phyloP scores from a whole-genome alignment of 2,329 filamentous ascomycete genomes.

The Aspergillus ibericus region DNA sequence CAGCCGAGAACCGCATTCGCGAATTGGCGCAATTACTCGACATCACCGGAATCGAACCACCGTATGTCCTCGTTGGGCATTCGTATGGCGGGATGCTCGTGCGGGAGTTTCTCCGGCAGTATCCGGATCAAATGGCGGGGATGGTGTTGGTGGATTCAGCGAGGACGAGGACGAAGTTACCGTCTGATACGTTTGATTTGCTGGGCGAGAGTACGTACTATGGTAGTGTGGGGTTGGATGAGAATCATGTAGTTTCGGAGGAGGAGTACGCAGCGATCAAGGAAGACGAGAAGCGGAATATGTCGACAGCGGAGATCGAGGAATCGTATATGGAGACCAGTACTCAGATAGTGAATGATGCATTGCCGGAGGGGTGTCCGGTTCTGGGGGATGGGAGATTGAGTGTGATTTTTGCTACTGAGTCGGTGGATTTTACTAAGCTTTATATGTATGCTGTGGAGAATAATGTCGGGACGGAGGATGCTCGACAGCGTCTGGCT shows the following conservation, averaged over 20 bases:
- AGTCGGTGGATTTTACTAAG: not conserved
- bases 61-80: not conserved
- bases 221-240: not conserved
- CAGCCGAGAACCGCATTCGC: not conserved
- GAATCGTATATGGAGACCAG: not conserved
- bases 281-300: not conserved
- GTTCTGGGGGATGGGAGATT: not conserved
- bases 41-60: not conserved
- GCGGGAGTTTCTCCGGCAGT: not conserved
- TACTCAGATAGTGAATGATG: not conserved
- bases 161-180: not conserved
- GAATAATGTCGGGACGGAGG: not conserved
- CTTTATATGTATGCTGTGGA: not conserved
- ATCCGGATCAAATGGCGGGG: not conserved
- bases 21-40: not conserved
- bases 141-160: not conserved
- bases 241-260: not conserved
- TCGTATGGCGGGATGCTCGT: not conserved
- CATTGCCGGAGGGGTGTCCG: not conserved
- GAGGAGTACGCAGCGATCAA: not conserved
- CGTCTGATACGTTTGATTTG: not conserved
- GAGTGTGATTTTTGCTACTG: not conserved
- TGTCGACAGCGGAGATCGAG: not conserved
- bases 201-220: not conserved
- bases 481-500: not conserved